Percentiles rank a stretch among this genome's conserved stretches.
Evolutionary conservation across 352 stramenopile genomes (phyloP).

Genomic region (Pythium inflatum): DNA sequence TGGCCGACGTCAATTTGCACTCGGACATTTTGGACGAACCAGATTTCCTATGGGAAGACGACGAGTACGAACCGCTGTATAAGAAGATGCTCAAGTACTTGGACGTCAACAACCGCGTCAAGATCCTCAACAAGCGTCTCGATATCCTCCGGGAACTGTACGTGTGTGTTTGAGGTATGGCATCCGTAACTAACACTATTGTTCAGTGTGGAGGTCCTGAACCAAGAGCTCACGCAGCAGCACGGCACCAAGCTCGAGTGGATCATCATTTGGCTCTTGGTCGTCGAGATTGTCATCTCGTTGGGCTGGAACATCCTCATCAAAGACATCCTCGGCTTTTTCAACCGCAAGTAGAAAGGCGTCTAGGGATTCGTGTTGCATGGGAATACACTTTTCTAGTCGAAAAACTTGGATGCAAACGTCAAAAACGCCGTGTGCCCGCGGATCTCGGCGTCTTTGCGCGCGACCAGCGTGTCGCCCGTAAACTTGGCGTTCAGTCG

Average conservation of each 20-base stretch:
- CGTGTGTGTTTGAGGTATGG: conserved; percentile 35
- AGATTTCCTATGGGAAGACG: conserved; percentile 93
- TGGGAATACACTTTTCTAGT: conserved; percentile 21
- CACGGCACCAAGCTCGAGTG: conserved; percentile 92
- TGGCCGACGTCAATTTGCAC: conserved; percentile 92
- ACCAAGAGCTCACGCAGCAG: conserved; percentile 86
- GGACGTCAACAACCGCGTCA: conserved; percentile 89
- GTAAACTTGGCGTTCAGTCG: conserved; percentile 52
- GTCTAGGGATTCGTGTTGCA: neutral
- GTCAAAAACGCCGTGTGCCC: conserved; percentile 88
- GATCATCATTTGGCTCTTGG: conserved; percentile 94
- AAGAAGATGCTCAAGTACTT: conserved; percentile 91
- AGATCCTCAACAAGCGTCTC: conserved; percentile 93
- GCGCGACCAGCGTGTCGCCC: conserved; percentile 74
- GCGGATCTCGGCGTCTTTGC: conserved; percentile 86
- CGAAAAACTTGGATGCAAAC: conserved; percentile 86
- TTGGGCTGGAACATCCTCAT: conserved; percentile 83
- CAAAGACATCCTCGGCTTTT: conserved; percentile 83
- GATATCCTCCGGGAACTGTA: conserved; percentile 92
- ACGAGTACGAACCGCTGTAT: conserved; percentile 92
- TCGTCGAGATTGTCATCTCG: conserved; percentile 87
- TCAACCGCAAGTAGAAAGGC: conserved; percentile 38
- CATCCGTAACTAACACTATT: no score
- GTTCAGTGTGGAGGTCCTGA: conserved; percentile 87
- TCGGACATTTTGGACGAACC: conserved; percentile 94